These are phyloP conservation scores for Schwanniomyces yamadae DNA, from an alignment of 805 yeast species.

Conservation along the genomic window DNA sequence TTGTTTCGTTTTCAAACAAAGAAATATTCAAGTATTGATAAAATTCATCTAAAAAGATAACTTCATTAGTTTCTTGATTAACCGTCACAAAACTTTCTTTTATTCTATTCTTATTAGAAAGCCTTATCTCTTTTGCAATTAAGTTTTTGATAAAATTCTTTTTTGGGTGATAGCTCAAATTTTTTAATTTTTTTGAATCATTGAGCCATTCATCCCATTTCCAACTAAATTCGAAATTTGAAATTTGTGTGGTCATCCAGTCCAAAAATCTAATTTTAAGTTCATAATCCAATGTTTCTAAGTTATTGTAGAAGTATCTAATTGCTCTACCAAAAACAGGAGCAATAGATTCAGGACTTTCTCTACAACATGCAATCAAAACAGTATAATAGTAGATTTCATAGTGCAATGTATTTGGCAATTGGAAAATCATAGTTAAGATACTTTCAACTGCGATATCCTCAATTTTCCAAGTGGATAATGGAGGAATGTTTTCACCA, in stretches of 20 bases:
- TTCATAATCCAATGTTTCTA: constrained; percentile 72
- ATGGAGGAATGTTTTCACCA: constrained; percentile 40
- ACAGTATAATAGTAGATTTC: constrained; percentile 81
- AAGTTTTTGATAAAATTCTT: constrained; percentile 72
- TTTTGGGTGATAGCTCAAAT: constrained; percentile 65
- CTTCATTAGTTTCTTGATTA: constrained; percentile 29
- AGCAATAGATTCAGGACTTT: constrained; percentile 71
- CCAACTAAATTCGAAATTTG: constrained; percentile 95
- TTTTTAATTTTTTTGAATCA: constrained; percentile 48
- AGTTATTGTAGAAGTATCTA: constrained; percentile 70
- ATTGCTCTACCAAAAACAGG: constrained; percentile 94
- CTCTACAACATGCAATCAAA: constrained; percentile 82
- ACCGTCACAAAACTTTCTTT: constrained; percentile 57
- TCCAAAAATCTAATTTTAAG: constrained; percentile 69
- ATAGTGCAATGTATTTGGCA: constrained; percentile 67
- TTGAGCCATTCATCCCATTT: constrained; percentile 93
- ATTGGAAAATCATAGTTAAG: constrained; percentile 69
- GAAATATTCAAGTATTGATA: constrained; percentile 39
- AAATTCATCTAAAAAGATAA: constrained; percentile 36
- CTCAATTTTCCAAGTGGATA: constrained; percentile 87
- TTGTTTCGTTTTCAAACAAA: constrained; percentile 27
- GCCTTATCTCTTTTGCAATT: constrained; percentile 78
- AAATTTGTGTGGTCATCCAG: constrained; percentile 92
- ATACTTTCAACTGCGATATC: constrained; percentile 84
- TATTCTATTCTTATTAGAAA: constrained; percentile 73